Evolutionary conservation across 345 rosid species (phyloP), one percentile per base, ranked within the genome.

Genomic region (Combretum micranthum): DNA sequence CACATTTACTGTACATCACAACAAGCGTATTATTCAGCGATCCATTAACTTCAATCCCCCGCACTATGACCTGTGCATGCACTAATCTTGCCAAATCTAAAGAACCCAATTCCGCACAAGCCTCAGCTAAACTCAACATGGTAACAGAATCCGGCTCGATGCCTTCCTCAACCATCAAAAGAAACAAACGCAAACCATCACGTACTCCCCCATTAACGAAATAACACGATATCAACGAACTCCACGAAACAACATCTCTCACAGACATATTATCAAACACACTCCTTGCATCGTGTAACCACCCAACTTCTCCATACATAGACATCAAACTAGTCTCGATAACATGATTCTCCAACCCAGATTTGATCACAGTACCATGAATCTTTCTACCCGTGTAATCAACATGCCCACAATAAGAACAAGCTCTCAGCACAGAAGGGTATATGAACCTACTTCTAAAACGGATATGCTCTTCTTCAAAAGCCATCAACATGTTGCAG

Each of bases 361-460:
- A 71, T 69, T 88, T 88, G 10, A 83, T 52, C 45, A 86, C 61
- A 73, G 84, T 77, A 61, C 84, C 90, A 37, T 86, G 96, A 42
- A 86, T 75, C 56, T 72, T 61, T 62, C 44, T 64, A 25, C 90
- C 96, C 50, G 44, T 37, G 63, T 32, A 32, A 32, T 59, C 47
- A 42, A 83, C 57, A 73, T 72, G 69, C 47, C 80, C 83, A 16
- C 71, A 75, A 47, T 85, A 80, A 6, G 88, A 79, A 62, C 93
- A 88, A 52, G 96, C 98, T 47, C 87, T 80, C 46, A 92, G 67
- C 79, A 88, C 85, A 1, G 98, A 84, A 20, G 96, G 96, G 64
- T 81, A 88, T 39, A 81, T 64, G 20, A 86, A 88, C 49, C 66
- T 68, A 47, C 64, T 32, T 32, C 39, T 32, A 32, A 32, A 9